phyloP scores from a whole-genome alignment of 1,284 basidiomycete genomes.

The Fomitopsis betulina region DNA sequence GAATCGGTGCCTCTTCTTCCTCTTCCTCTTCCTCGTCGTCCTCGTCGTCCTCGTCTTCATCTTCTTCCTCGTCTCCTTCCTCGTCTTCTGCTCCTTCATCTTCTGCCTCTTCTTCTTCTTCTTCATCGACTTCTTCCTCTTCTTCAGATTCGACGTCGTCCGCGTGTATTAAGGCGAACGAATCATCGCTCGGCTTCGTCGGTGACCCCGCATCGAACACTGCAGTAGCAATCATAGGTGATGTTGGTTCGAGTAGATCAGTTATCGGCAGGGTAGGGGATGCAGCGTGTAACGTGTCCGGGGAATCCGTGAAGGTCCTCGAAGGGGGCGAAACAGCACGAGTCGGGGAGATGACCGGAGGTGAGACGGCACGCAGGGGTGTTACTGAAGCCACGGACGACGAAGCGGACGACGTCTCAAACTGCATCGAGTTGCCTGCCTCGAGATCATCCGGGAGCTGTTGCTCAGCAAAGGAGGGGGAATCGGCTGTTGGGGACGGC shows the following conservation, averaged over 20 bases:
- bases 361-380: not conserved
- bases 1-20: conserved; percentile 36
- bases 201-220: not conserved
- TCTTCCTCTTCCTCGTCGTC: too few species aligned
- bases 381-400: conserved; percentile 8
- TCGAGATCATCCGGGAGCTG: conserved; percentile 44
- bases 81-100: too few species aligned
- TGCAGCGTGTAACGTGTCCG: conserved; percentile 5
- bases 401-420: conserved; percentile 17
- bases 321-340: conserved; percentile 5
- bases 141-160: conserved; percentile 17
- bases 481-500: conserved; percentile 51
- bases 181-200: conserved; percentile 18
- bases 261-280: conserved; percentile 7
- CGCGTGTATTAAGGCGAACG: conserved; percentile 17
- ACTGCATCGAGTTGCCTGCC: conserved; percentile 41
- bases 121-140: too few species aligned
- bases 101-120: conserved; percentile 11
- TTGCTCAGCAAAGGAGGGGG: conserved; percentile 3
- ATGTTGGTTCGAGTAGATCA: conserved; percentile 15
- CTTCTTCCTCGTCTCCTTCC: too few species aligned
- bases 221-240: not conserved
- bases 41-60: too few species aligned
- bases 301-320: conserved; percentile 8
- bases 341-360: not conserved